Evolutionary conservation across 768 basidiomycete genomes (phyloP).

Genomic region (Psilocybe tampanensis): DNA sequence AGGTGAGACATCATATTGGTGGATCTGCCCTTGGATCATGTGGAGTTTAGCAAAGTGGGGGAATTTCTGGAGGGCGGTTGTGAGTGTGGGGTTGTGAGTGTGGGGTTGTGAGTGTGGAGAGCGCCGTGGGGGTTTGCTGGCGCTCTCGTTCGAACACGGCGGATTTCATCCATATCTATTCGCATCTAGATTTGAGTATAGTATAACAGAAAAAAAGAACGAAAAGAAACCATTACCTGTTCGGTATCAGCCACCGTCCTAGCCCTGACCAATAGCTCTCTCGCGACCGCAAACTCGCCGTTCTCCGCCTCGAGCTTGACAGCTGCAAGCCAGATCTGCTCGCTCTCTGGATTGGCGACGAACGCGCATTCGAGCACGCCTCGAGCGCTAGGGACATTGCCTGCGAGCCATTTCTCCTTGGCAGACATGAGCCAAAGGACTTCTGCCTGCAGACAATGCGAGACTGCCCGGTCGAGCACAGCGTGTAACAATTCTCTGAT

Average conservation of each 20-base stretch:
- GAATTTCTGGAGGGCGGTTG: constrained; percentile 73
- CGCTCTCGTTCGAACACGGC: constrained; percentile 95
- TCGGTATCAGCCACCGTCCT: constrained; percentile 95
- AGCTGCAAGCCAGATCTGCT: no score
- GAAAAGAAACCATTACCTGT: constrained; percentile 52
- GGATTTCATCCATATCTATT: constrained; percentile 98
- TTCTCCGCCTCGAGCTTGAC: no score
- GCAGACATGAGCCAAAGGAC: constrained; percentile 98
- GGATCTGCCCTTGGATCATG: no score
- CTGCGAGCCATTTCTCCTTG: constrained; percentile 93
- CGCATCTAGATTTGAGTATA: neutral
- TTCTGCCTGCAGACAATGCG: constrained; percentile 93
- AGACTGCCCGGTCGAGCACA: no score
- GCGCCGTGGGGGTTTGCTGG: constrained; percentile 65
- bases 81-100: constrained; percentile 75
- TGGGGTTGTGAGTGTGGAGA: no score
- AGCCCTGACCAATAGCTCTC: no score
- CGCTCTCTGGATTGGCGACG: no score
- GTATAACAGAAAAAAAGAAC: no score
- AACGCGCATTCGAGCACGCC: constrained; percentile 85
- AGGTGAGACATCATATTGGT: no score
- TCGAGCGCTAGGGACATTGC: constrained; percentile 90
- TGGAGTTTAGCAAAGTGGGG: no score
- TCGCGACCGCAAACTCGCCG: no score
- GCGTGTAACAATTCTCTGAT: constrained; percentile 77